These are phyloP conservation scores for Xenoacremonium recifei DNA, from an alignment of 2,329 filamentous ascomycete genomes.

Conservation along the genomic window DNA sequence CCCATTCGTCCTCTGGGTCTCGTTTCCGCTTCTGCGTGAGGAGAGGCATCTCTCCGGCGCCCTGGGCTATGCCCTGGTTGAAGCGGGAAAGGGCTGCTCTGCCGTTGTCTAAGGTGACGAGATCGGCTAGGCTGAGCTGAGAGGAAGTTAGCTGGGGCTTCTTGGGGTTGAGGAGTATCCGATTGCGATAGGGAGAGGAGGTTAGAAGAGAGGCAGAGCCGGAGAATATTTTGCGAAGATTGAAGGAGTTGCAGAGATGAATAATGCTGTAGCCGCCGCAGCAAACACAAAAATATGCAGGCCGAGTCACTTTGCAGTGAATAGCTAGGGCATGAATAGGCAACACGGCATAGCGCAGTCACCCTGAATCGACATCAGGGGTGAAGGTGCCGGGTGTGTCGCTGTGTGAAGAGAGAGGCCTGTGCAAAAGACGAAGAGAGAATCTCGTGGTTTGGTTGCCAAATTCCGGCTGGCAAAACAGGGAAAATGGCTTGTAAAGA, in stretches of 20 bases:
- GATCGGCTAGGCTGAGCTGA: slow-evolving; percentile 25
- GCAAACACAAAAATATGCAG: background rate
- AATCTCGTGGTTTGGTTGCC: too few species aligned
- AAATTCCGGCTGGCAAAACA: too few species aligned
- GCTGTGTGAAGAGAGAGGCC: too few species aligned
- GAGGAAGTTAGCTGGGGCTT: background rate
- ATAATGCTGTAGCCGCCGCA: background rate
- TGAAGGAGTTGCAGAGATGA: slow-evolving; percentile 1
- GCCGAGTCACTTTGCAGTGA: slow-evolving; percentile 14
- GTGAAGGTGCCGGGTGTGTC: too few species aligned
- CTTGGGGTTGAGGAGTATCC: too few species aligned
- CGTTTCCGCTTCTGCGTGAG: slow-evolving; percentile 31
- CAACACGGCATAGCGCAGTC: too few species aligned
- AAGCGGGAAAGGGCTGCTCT: slow-evolving; percentile 25
- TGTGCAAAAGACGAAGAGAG: too few species aligned
- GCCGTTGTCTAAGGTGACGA: slow-evolving; percentile 33
- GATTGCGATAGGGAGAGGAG: slow-evolving; percentile 2
- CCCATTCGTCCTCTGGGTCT: slow-evolving; percentile 25
- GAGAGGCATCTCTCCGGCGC: slow-evolving; percentile 16
- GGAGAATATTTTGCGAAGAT: background rate
- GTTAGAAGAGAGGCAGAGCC: background rate
- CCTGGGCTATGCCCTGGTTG: slow-evolving; percentile 9
- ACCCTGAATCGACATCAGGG: too few species aligned
- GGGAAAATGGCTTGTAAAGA: too few species aligned
- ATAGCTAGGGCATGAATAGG: slow-evolving; percentile 9